Evolutionary conservation across 768 basidiomycete genomes (phyloP).

Genomic region (Piloderma croceum): DNA sequence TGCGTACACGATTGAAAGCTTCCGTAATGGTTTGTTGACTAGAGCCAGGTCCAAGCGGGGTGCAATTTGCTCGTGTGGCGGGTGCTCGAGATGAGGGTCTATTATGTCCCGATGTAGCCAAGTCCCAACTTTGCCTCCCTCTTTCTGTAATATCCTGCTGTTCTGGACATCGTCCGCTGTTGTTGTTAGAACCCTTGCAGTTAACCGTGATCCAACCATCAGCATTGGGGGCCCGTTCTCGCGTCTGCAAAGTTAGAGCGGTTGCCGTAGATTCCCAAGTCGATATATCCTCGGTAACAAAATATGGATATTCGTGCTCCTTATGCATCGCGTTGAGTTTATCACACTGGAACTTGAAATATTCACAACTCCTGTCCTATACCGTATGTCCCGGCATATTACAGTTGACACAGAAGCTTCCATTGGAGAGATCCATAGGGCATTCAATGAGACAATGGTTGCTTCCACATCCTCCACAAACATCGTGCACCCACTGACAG

Average conservation of each 20-base stretch:
- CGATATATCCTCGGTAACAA: constrained; percentile 13
- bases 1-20: not conserved
- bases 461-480: constrained; percentile 14
- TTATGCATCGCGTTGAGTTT: constrained; percentile 3
- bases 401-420: not conserved
- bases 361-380: constrained; percentile 7
- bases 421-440: not conserved
- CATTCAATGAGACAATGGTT: not conserved
- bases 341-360: not conserved
- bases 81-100: too few species aligned
- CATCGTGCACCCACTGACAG: constrained; percentile 7
- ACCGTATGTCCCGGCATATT: not conserved
- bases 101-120: too few species aligned
- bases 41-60: not conserved
- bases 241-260: too few species aligned
- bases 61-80: too few species aligned
- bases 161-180: too few species aligned
- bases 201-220: too few species aligned
- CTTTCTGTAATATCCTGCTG: too few species aligned
- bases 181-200: too few species aligned
- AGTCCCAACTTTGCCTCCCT: too few species aligned
- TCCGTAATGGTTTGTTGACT: not conserved
- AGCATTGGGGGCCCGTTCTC: too few species aligned
- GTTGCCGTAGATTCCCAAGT: too few species aligned
- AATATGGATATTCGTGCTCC: constrained; percentile 15